Evolutionary conservation across 2,329 filamentous ascomycete genomes (phyloP), one percentile per base, ranked within the genome.

Genomic region (Clarireedia monteithiana): DNA sequence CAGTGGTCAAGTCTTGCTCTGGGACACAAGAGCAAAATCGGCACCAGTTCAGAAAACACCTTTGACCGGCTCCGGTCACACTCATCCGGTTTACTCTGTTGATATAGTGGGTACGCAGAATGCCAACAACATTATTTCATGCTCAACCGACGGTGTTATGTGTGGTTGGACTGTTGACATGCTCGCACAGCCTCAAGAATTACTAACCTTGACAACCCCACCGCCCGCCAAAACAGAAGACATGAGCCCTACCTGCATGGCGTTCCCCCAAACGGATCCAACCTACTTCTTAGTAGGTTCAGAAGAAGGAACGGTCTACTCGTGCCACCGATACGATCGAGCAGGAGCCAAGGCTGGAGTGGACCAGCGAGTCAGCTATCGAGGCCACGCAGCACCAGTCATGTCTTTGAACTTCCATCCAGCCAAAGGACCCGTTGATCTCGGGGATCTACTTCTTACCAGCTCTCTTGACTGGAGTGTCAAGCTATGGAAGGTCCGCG

Each of bases 111-210:
- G 94, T 61, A 99, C 95, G 0, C 94, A 97, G 69, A 99, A 99
- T 70, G 94, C 94, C 58, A 96, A 96, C 75, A 99, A 97, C 71
- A 96, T 99, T 69, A 88, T 99, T 65, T 96, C 91, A 36, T 92
- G 90, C 70, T 96, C 91, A 1, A 99, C 94, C 0, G 94, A 99
- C 68, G 94, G 94, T 54, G 90, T 95, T 9, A 90, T 97, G 44
- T 99, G 94, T 71, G 89, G 91, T 48, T 99, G 94, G 94, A 91
- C 89, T 55, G 90, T 96, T 61, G 95, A 99, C 71, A 97, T 99
- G 83, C 88, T 99, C 59, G 90, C 92, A 1, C 90, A 96, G 71
- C 94, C 94, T 0, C 92, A 97, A 72, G 94, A 99, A 74, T 86
- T 91, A 55, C 82, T 99, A 44, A 90, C 95, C 66, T 79, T 99